Percentiles rank a stretch among this genome's conserved stretches.
Conservation (phyloP, 768 basidiomycete genomes). For the Termitomyces sp. region DNA sequence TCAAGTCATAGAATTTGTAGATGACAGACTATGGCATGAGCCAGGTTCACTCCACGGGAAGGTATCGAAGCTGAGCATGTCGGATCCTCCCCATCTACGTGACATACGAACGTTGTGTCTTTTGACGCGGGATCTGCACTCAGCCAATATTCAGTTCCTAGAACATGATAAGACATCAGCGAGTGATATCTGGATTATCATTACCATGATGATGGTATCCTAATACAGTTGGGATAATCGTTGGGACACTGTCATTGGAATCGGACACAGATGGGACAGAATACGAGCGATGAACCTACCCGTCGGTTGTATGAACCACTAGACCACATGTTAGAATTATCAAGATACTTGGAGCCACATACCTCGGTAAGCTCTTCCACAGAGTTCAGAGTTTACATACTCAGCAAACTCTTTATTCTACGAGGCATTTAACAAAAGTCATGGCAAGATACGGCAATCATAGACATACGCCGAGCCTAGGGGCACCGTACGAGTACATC, state of each 20-base stretch:
- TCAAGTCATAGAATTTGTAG: not conserved
- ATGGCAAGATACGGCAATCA: not conserved
- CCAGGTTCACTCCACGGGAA: slow-evolving; percentile 37
- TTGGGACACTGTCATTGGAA: slow-evolving; percentile 36
- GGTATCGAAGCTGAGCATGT: slow-evolving; percentile 44
- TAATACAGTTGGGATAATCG: slow-evolving; percentile 39
- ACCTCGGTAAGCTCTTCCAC: slow-evolving; percentile 39
- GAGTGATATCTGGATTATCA: not conserved
- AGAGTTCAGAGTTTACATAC: slow-evolving; percentile 38
- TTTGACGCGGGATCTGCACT: slow-evolving; percentile 30
- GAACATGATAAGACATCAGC: not conserved
- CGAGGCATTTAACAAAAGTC: not conserved
- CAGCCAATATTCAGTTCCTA: slow-evolving; percentile 52
- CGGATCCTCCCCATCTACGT: slow-evolving; percentile 41
- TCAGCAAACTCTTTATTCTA: slow-evolving; percentile 44
- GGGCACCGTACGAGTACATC: slow-evolving; percentile 48
- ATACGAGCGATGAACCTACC: slow-evolving; percentile 20
- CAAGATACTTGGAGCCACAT: not conserved
- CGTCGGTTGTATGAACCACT: slow-evolving; percentile 51
- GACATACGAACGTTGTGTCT: slow-evolving; percentile 37
- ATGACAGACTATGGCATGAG: slow-evolving; percentile 36
- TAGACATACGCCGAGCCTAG: slow-evolving; percentile 38
- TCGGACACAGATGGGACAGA: not conserved
- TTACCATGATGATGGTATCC: slow-evolving; percentile 54
- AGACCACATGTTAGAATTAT: not conserved